Conservation (phyloP, 2,329 filamentous ascomycete genomes). For the Phaeophleospora eucalypticola region DNA sequence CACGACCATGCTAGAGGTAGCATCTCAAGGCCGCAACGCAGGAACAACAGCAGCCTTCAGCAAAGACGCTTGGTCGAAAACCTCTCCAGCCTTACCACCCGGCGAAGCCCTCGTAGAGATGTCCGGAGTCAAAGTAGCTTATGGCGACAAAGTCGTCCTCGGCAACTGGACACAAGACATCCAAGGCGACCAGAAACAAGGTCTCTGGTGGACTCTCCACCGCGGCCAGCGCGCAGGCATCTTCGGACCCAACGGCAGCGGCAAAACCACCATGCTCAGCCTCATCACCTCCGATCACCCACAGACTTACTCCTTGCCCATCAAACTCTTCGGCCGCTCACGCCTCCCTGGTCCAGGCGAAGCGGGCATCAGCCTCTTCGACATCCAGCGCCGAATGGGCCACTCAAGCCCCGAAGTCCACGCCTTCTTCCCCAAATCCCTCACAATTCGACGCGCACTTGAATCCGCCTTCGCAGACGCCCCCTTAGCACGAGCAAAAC, state of each 20-base stretch:
- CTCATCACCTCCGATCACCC: conserved; percentile 94
- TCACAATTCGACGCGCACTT: conserved; percentile 69
- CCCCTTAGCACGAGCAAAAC: conserved; percentile 65
- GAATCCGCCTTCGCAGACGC: conserved; percentile 91
- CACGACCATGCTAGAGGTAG: too few species aligned
- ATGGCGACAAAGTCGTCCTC: conserved; percentile 71
- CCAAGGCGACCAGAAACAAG: conserved; percentile 46
- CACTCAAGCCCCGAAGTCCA: conserved; percentile 94
- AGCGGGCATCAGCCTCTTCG: conserved; percentile 81
- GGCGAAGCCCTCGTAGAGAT: conserved; percentile 81
- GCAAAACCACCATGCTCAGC: conserved; percentile 91
- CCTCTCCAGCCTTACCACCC: conserved; percentile 27
- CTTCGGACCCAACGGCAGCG: conserved; percentile 88
- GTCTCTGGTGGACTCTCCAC: conserved; percentile 77
- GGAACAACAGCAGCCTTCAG: conserved; percentile 12
- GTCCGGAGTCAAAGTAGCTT: conserved; percentile 75
- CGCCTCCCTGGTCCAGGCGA: conserved; percentile 69
- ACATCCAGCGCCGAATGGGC: conserved; percentile 83
- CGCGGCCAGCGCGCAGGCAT: conserved; percentile 86
- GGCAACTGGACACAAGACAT: conserved; percentile 70
- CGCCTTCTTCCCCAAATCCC: conserved; percentile 76
- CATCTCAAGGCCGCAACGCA: too few species aligned
- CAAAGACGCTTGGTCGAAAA: conserved; percentile 28
- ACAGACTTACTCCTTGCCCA: conserved; percentile 83
- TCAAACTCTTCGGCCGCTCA: conserved; percentile 78